Evolutionary conservation across 2,329 filamentous ascomycete genomes (phyloP).

Genomic region (Onygenales sp.): DNA sequence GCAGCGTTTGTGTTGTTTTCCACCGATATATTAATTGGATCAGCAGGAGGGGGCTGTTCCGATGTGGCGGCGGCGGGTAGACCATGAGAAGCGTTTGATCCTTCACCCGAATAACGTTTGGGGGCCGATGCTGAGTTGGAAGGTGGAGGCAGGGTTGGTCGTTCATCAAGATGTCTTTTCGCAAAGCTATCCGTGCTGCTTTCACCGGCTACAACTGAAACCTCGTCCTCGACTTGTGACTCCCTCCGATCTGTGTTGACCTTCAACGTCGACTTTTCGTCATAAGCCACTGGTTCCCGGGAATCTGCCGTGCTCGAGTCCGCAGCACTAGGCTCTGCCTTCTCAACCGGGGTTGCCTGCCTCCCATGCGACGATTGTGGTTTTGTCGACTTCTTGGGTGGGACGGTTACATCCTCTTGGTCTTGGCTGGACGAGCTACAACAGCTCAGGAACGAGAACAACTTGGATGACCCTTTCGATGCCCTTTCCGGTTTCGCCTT

Average conservation of each 20-base stretch:
- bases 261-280: slow-evolving; percentile 29
- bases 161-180: not conserved
- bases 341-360: slow-evolving; percentile 28
- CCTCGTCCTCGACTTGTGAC: slow-evolving; percentile 19
- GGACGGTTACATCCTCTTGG: slow-evolving; percentile 32
- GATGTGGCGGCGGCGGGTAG: not conserved
- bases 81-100: not conserved
- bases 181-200: not conserved
- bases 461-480: slow-evolving; percentile 27
- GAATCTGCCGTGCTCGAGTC: slow-evolving; percentile 33
- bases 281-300: slow-evolving; percentile 26
- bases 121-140: not conserved
- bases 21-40: not conserved
- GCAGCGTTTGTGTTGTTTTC: slow-evolving; percentile 3
- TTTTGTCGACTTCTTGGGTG: slow-evolving; percentile 37
- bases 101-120: not conserved
- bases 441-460: slow-evolving; percentile 40
- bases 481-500: slow-evolving; percentile 30
- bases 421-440: slow-evolving; percentile 39
- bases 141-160: not conserved
- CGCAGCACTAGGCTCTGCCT: slow-evolving; percentile 26
- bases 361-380: slow-evolving; percentile 26
- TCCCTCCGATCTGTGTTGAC: slow-evolving; percentile 20
- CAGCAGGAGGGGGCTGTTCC: not conserved
- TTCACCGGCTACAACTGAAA: slow-evolving; percentile 12